Evolutionary conservation across 2,329 filamentous ascomycete genomes (phyloP).

Genomic region (Stylonectria norvegica): DNA sequence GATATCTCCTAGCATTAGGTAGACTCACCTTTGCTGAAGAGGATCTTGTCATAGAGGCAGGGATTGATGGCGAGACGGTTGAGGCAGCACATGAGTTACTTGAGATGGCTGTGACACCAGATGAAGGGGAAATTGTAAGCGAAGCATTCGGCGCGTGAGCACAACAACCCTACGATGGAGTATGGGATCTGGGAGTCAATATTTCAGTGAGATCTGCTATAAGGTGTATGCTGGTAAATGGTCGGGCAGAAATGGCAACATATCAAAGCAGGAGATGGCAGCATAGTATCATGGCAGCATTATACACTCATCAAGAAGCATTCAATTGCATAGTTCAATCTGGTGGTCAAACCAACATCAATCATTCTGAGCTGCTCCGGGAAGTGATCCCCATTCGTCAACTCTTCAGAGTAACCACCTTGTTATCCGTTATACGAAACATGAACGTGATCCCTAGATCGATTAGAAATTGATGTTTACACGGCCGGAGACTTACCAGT

Average conservation of each 20-base stretch:
- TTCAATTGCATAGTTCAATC: too few species aligned
- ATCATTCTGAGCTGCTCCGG: too few species aligned
- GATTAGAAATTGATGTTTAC: neutral
- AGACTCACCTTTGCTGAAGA: constrained; percentile 82
- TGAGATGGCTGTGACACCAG: constrained; percentile 75
- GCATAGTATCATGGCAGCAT: too few species aligned
- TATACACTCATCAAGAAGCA: too few species aligned
- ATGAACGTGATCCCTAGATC: constrained; percentile 25
- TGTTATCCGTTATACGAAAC: constrained; percentile 25
- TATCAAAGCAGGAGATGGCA: too few species aligned
- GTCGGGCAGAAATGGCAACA: too few species aligned
- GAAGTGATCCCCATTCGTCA: too few species aligned
- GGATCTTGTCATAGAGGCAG: constrained; percentile 70
- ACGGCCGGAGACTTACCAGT: constrained; percentile 34
- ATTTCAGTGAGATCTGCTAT: too few species aligned
- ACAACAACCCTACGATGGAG: neutral
- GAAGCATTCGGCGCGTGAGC: constrained; percentile 40
- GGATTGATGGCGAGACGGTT: constrained; percentile 72
- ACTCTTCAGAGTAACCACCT: too few species aligned
- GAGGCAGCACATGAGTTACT: constrained; percentile 80
- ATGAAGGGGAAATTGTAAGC: constrained; percentile 51
- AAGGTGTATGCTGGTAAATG: too few species aligned
- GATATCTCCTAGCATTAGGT: constrained; percentile 76
- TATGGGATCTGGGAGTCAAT: neutral
- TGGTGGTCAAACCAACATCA: too few species aligned